These are phyloP conservation scores for Ustilago crameri DNA, from an alignment of 1,284 basidiomycete genomes.

Conservation along the genomic window DNA sequence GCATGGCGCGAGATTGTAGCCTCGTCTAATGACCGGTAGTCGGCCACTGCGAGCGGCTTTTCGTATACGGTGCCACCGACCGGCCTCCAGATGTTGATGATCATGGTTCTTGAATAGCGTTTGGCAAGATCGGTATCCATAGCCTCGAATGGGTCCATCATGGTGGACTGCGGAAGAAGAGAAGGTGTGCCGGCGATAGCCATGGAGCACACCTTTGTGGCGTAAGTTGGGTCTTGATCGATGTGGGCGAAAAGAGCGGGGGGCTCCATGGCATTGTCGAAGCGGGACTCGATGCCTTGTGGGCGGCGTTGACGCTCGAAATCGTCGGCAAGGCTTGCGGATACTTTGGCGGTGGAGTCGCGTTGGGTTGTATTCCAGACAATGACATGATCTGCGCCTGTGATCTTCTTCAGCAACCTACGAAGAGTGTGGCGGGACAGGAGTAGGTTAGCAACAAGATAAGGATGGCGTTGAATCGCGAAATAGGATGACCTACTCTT, in stretches of 20 bases:
- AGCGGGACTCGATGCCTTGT: constrained; percentile 29
- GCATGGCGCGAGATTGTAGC: constrained; percentile 15
- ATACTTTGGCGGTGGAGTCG: constrained; percentile 18
- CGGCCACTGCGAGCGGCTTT: constrained; percentile 32
- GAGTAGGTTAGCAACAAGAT: background rate
- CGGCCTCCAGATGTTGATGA: constrained; percentile 34
- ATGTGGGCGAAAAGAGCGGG: constrained; percentile 32
- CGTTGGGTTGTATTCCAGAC: constrained; percentile 34
- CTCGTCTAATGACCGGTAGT: constrained; percentile 18
- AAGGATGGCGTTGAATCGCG: background rate
- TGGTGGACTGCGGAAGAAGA: background rate
- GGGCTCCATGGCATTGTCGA: constrained; percentile 29
- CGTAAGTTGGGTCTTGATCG: constrained; percentile 27
- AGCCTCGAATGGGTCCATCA: constrained; percentile 13
- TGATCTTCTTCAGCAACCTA: constrained; percentile 25
- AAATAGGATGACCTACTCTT: background rate
- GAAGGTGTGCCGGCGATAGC: constrained; percentile 26
- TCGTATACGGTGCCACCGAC: constrained; percentile 30
- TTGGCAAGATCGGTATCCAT: constrained; percentile 10
- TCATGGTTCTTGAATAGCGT: constrained; percentile 21
- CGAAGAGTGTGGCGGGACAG: background rate
- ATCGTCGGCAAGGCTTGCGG: constrained; percentile 21
- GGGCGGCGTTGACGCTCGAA: constrained; percentile 19
- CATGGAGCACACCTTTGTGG: constrained; percentile 28
- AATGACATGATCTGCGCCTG: constrained; percentile 31